These are phyloP conservation scores for Talaromyces sp. DNA, from an alignment of 2,329 filamentous ascomycete species.

Conservation along the genomic window DNA sequence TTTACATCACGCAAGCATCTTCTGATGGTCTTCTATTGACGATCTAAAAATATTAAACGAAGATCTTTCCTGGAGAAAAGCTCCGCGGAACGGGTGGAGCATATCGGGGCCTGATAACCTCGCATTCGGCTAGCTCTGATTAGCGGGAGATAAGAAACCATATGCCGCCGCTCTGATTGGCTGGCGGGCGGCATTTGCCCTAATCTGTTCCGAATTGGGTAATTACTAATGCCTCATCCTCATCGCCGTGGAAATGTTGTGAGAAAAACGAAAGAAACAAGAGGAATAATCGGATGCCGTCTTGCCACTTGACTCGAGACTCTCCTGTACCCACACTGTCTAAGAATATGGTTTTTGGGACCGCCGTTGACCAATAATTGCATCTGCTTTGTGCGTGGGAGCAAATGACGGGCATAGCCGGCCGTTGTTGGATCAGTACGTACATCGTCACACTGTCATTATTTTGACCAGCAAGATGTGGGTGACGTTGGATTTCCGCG, in stretches of 20 bases:
- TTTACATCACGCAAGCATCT: neutral
- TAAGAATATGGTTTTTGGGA: neutral
- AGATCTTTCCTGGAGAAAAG: neutral
- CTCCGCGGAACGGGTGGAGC: conserved; percentile 6
- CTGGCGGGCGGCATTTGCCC: neutral
- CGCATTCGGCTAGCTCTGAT: neutral
- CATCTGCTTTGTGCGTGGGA: neutral
- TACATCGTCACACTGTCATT: neutral
- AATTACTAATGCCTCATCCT: neutral
- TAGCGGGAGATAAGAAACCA: neutral
- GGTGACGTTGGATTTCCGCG: conserved; percentile 5
- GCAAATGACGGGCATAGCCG: neutral
- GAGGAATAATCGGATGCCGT: too few relatives aligned
- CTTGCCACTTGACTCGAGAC: too few relatives aligned
- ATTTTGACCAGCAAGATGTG: neutral
- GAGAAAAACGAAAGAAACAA: neutral
- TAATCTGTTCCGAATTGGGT: conserved; percentile 1
- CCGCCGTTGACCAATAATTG: neutral
- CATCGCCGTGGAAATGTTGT: neutral
- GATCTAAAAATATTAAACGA: too few relatives aligned
- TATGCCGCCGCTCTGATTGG: neutral
- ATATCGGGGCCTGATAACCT: neutral
- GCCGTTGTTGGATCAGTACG: neutral
- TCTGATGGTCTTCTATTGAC: neutral
- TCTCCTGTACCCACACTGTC: neutral